Conservation (phyloP, 2,329 filamentous ascomycete species). For the Xylariaceae sp. region DNA sequence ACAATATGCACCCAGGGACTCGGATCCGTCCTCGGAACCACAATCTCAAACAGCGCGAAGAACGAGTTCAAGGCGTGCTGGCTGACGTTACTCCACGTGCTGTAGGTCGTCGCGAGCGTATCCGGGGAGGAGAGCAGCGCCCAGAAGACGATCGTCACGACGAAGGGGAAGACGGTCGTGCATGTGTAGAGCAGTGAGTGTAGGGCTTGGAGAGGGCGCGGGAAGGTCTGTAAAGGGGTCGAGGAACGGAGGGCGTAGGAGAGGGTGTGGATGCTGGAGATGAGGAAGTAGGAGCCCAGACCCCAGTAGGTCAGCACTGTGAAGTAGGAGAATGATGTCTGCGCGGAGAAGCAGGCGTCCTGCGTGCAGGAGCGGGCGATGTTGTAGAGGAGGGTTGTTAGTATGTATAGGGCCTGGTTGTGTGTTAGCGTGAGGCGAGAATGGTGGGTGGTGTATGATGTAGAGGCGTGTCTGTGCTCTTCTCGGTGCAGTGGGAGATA, state of each 20-base stretch:
- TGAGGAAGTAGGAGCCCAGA: slow-evolving; percentile 72
- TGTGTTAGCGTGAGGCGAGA: slow-evolving; percentile 13
- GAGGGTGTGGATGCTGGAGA: slow-evolving; percentile 66
- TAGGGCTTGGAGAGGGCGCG: slow-evolving; percentile 60
- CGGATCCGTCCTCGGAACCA: slow-evolving; percentile 63
- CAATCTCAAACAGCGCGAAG: slow-evolving; percentile 74
- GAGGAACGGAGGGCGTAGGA: slow-evolving; percentile 57
- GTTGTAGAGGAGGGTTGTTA: slow-evolving; percentile 66
- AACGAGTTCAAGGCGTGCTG: slow-evolving; percentile 72
- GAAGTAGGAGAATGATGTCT: slow-evolving; percentile 73
- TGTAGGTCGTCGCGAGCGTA: slow-evolving; percentile 51
- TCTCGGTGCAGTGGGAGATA: too few relatives aligned
- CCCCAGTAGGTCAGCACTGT: slow-evolving; percentile 82
- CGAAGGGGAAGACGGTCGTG: slow-evolving; percentile 61
- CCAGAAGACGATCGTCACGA: slow-evolving; percentile 74
- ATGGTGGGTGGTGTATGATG: too few relatives aligned
- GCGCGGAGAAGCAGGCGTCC: slow-evolving; percentile 45
- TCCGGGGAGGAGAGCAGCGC: slow-evolving; percentile 64
- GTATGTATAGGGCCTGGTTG: slow-evolving; percentile 58
- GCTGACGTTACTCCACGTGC: slow-evolving; percentile 65
- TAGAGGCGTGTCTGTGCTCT: too few relatives aligned
- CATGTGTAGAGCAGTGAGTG: slow-evolving; percentile 65
- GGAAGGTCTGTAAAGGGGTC: slow-evolving; percentile 58
- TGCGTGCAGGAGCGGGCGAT: slow-evolving; percentile 59
- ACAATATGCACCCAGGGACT: slow-evolving; percentile 61